Base-by-base conservation (phyloP, 2,329 filamentous ascomycete species). In the Scedosporium apiospermum region DNA sequence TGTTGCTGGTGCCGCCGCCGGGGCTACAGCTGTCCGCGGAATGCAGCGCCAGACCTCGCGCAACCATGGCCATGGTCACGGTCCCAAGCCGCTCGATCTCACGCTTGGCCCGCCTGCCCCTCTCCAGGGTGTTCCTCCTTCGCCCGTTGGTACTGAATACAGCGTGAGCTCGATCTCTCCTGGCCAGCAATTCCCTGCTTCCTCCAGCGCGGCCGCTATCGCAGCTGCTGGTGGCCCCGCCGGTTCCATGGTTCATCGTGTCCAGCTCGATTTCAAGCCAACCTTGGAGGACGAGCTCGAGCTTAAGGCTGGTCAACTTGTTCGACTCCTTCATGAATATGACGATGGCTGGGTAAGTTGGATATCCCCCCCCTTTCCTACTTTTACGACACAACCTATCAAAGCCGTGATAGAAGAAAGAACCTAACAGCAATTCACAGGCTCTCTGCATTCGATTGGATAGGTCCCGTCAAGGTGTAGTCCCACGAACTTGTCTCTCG, bases 321-420 rank as follows among this genome's bases (percentile, higher is more conserved):
- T 98, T 60, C 85, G 93, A 66, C 80, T 99, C 66, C 80, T 98
- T 61, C 93, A 98, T 71, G 93, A 96, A 76, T 99, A 98, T 70
- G 95, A 99, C 72, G 95, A 99, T 76, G 95, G 95, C 70, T 99
- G 95, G 95, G 90, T 93, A 83, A 83, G 89, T 82, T 34, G 9
- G 30, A 34, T 62, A 53, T 41, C 23, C 27, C 7, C 27, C 7
- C 57, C 14, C 30, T 49, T 63, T 62, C 61, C 64, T 68, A 71
- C 68, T 72, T 64, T 61, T 21, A 26, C 1, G 6, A 34, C 30
- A 34, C 9, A 30, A 10, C 6, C 30, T 9, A 9, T 34, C 30
- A 34, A 34, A 34, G 1, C 4, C 26, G 2, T 21, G 26, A 41
- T 30, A 57, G 12, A 59, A 58, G 30, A 55, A 67, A 21, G 12